Evolutionary conservation across 306 rosid genomes (phyloP).

Genomic region (Herpetospermum pedunculosum): DNA sequence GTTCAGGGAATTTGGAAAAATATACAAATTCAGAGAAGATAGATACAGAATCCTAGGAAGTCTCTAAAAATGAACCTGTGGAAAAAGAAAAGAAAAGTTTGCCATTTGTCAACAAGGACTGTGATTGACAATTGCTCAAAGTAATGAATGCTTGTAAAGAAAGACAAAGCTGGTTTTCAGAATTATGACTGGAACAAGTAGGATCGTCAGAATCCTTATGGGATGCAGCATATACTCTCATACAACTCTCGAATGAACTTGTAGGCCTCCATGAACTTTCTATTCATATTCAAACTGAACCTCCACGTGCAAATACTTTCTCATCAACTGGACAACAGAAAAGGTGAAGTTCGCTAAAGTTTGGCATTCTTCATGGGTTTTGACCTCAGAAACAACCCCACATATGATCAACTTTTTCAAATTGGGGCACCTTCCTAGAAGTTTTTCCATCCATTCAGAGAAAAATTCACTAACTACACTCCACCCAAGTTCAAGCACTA

Average conservation of each 20-base stretch:
- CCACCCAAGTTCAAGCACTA: slow-evolving; percentile 79
- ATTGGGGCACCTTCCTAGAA: slow-evolving; percentile 60
- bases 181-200: neutral
- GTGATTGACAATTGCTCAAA: slow-evolving; percentile 3
- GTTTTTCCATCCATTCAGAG: slow-evolving; percentile 64
- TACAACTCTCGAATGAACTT: neutral
- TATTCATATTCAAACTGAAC: slow-evolving; percentile 57
- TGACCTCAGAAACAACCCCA: slow-evolving; percentile 64
- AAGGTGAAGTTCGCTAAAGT: slow-evolving; percentile 48
- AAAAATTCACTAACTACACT: slow-evolving; percentile 53
- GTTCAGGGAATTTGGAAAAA: neutral
- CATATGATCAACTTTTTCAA: slow-evolving; percentile 47
- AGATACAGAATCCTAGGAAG: slow-evolving; percentile 1
- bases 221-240: neutral
- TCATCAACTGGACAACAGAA: slow-evolving; percentile 49
- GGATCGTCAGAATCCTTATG: neutral
- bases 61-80: neutral
- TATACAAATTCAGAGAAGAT: neutral
- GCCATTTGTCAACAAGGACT: neutral
- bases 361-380: slow-evolving; percentile 56
- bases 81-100: neutral
- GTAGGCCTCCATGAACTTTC: neutral
- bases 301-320: slow-evolving; percentile 45
- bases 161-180: neutral
- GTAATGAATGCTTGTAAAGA: slow-evolving; percentile 4